A percentile compares a stretch with the other conserved stretches of the same genome.
Conservation (phyloP, 2,329 filamentous ascomycete species). For the Elsinoe fawcettii region DNA sequence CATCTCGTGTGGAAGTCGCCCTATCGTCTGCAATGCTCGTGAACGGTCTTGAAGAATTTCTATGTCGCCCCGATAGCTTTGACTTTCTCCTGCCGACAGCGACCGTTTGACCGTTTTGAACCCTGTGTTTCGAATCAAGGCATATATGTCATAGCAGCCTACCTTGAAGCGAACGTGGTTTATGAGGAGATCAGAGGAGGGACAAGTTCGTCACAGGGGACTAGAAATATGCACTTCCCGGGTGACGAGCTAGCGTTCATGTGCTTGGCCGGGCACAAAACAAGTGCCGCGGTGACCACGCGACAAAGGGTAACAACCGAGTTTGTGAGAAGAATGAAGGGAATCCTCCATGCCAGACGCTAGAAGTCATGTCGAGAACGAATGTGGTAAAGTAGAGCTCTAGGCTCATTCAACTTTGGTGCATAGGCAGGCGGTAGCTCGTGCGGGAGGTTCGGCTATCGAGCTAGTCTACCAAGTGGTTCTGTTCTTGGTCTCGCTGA, state of each 20-base stretch:
- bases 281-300: slow-evolving; percentile 6
- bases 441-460: slow-evolving; percentile 6
- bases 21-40: not conserved
- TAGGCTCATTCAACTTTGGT: slow-evolving; percentile 1
- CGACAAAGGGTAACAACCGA: not conserved
- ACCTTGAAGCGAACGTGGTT: slow-evolving; percentile 17
- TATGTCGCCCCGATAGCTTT: not conserved
- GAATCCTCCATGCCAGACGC: not conserved
- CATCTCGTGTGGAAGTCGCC: slow-evolving; percentile 21
- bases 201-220: not conserved
- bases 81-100: not conserved
- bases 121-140: slow-evolving; percentile 5
- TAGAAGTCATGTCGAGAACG: slow-evolving; percentile 4
- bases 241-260: not conserved
- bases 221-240: not conserved
- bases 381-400: slow-evolving; percentile 10
- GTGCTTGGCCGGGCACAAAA: slow-evolving; percentile 2
- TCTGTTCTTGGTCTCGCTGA: not conserved
- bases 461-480: slow-evolving; percentile 4
- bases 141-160: slow-evolving; percentile 4
- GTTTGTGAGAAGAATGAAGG: not conserved
- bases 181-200: not conserved
- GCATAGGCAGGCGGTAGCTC: not conserved
- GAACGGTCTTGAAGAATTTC: not conserved
- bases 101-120: slow-evolving; percentile 7